Percentiles rank a stretch among this genome's conserved stretches.
These are phyloP conservation scores for Leucosporidium scottii DNA, from an alignment of 768 basidiomycete genomes.

Conservation along the genomic window DNA sequence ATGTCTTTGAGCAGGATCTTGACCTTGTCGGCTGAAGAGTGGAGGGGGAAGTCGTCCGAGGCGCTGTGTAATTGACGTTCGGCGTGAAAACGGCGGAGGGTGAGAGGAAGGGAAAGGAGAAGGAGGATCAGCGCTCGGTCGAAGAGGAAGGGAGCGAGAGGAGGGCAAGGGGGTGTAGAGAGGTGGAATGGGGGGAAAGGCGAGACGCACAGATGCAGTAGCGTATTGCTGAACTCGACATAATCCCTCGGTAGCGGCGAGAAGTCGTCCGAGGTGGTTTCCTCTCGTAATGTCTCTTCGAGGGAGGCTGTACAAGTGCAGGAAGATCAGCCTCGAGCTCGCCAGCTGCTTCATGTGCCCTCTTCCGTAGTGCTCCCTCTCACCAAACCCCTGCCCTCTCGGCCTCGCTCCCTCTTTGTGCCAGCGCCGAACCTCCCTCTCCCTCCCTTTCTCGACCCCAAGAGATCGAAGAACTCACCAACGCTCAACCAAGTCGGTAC, in stretches of 20 bases:
- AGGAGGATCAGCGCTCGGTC: conserved; percentile 7
- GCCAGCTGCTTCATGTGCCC: neutral
- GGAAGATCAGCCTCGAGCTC: too few relatives aligned
- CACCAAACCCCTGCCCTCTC: neutral
- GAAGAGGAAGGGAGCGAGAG: neutral
- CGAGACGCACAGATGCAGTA: conserved; percentile 76
- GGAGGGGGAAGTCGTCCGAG: conserved; percentile 67
- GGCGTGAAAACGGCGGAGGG: neutral
- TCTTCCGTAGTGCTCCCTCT: neutral
- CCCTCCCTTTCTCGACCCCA: neutral
- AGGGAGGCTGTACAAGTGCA: neutral
- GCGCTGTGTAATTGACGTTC: conserved; percentile 51
- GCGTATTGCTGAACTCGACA: conserved; percentile 78
- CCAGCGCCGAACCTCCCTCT: conserved; percentile 4
- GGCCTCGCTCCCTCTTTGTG: neutral
- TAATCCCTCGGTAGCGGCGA: neutral
- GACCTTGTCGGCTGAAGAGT: conserved; percentile 63
- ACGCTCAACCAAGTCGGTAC: conserved; percentile 81
- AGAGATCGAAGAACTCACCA: conserved; percentile 50
- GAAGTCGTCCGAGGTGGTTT: neutral
- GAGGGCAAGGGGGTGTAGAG: neutral
- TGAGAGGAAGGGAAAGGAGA: neutral
- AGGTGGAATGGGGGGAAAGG: conserved; percentile 4
- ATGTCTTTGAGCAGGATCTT: conserved; percentile 83
- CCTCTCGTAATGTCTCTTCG: neutral